Base-by-base conservation (phyloP, 495 filamentous ascomycete species). In the Penicillium herquei region DNA sequence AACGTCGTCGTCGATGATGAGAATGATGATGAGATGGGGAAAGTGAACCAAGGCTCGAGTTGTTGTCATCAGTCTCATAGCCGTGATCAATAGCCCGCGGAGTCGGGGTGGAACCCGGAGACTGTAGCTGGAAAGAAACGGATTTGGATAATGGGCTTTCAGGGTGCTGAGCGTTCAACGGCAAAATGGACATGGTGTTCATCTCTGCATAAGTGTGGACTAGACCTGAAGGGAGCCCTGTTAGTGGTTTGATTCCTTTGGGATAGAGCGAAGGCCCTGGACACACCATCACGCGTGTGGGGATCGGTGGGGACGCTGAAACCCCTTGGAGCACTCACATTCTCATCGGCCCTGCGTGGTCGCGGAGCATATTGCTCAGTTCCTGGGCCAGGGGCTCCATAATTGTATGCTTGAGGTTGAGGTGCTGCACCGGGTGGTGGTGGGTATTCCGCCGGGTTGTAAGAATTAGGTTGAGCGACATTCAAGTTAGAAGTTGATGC, bases 281-380 rank as follows among this genome's bases (percentile, higher is more conserved):
- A 79, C 79, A 72, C 71, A 77, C 73, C 74, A 70, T 76, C 73
- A 62, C 64, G 62, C 58, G 43, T 61, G 58, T 69, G 67, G 49
- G 66, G 63, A 61, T 72, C 59, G 62, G 65, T 68, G 59, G 76
- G 63, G 62, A 68, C 69, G 65, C 57, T 62, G 54, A 62, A 67
- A 62, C 68, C 71, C 61, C 58, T 56, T 60, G 67, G 64, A 58
- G 70, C 64, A 78, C 79, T 82, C 78, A 82, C 80, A 79, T 80
- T 82, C 61, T 81, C 78, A 68, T 82, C 78, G 54, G 69, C 74
- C 62, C 77, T 69, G 47, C 75, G 73, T 31, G 76, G 65, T 59
- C 72, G 70, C 31, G 70, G 66, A 39, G 69, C 68, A 51, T 78
- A 81, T 3, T 70, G 60, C 49, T 77, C 73, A 16, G 70, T 64